Percentiles rank a stretch among this genome's conserved stretches.
Conservation (phyloP, 805 yeast genomes). For the Kodamaea fukazawae region DNA sequence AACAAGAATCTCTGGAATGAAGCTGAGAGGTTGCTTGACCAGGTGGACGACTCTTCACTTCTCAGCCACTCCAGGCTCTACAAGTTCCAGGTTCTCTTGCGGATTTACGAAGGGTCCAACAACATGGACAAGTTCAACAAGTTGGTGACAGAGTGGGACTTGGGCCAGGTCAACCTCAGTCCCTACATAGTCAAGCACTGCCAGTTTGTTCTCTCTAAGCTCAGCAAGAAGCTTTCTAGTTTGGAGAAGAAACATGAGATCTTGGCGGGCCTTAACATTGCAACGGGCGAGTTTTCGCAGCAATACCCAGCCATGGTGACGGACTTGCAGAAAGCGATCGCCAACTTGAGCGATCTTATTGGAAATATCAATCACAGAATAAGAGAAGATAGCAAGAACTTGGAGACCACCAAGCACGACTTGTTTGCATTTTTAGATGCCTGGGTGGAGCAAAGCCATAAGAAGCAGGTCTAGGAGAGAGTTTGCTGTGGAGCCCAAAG, state of each 20-base stretch:
- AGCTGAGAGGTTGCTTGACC: constrained; percentile 21
- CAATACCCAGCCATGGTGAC: constrained; percentile 6
- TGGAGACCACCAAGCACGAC: constrained; percentile 17
- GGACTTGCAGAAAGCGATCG: constrained; percentile 7
- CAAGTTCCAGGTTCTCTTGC: constrained; percentile 23
- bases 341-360: constrained; percentile 14
- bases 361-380: constrained; percentile 36
- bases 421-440: constrained; percentile 24
- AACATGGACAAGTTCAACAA: constrained; percentile 19
- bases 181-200: constrained; percentile 36
- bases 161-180: constrained; percentile 27
- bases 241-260: constrained; percentile 6
- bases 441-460: constrained; percentile 24
- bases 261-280: background rate
- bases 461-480: too few species aligned
- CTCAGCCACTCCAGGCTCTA: constrained; percentile 26
- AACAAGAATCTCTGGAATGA: constrained; percentile 26
- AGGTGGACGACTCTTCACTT: constrained; percentile 23
- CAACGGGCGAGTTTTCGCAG: background rate
- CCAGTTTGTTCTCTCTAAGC: constrained; percentile 26
- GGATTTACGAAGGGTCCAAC: constrained; percentile 20
- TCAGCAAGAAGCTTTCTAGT: constrained; percentile 16
- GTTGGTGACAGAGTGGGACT: constrained; percentile 28
- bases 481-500: too few species aligned
- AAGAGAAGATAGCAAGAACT: constrained; percentile 29